These are phyloP conservation scores for Irpex sp. DNA, from an alignment of 1,284 basidiomycete species.

Conservation along the genomic window DNA sequence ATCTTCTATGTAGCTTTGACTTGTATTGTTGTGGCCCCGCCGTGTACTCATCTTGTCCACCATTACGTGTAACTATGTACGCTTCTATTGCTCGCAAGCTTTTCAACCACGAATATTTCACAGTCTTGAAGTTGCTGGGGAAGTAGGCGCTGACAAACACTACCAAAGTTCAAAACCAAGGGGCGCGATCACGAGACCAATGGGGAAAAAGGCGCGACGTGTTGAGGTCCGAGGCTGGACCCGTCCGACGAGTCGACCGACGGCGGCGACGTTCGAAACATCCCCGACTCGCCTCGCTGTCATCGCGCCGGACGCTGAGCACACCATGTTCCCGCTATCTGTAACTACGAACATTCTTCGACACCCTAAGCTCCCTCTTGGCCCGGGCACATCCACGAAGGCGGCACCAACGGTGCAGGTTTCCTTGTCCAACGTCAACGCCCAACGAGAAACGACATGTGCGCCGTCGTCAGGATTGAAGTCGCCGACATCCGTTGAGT, in stretches of 20 bases:
- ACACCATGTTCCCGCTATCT: constrained; percentile 2
- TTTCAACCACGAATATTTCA: too few species aligned
- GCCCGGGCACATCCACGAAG: constrained; percentile 16
- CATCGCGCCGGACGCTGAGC: constrained; percentile 7
- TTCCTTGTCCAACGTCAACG: constrained; percentile 25
- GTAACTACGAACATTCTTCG: constrained; percentile 4
- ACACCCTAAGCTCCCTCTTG: constrained; percentile 9
- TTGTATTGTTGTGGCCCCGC: too few species aligned
- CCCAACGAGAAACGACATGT: constrained; percentile 10
- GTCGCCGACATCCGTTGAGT: neutral
- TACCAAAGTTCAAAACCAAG: neutral
- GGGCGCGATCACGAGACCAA: constrained; percentile 1
- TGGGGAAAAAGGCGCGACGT: neutral
- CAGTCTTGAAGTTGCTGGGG: too few species aligned
- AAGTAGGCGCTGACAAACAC: neutral
- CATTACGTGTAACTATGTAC: too few species aligned
- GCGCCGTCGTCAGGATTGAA: neutral
- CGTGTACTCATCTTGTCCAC: too few species aligned
- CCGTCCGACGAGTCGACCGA: neutral
- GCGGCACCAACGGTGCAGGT: constrained; percentile 23
- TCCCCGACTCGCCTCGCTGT: neutral
- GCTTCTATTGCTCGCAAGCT: too few species aligned
- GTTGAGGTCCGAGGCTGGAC: neutral
- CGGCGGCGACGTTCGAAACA: neutral
- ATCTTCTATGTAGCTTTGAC: neutral